A percentile compares a stretch with the other conserved stretches of the same genome.
Conservation (phyloP, 352 stramenopile genomes). For the Pilasporangium apinafurcum region DNA sequence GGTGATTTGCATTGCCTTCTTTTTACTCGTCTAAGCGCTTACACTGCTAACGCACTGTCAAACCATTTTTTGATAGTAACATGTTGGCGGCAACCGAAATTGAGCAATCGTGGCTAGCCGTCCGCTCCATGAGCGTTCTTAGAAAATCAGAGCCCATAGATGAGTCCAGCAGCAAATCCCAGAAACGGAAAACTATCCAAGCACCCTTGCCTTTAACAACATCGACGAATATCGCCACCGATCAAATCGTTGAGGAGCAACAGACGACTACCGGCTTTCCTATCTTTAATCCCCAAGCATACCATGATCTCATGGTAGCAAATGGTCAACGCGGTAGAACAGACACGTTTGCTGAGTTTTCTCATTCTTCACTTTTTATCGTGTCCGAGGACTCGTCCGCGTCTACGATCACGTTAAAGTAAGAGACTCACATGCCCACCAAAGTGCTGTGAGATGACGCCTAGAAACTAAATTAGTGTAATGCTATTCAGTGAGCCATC, state of each 20-base stretch:
- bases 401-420: constrained; percentile 10
- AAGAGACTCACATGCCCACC: too few species aligned
- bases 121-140: constrained; percentile 35
- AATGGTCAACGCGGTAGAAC: constrained; percentile 2
- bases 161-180: constrained; percentile 21
- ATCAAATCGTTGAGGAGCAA: constrained; percentile 1
- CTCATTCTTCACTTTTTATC: neutral
- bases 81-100: constrained; percentile 13
- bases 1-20: too few species aligned
- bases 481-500: too few species aligned
- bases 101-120: constrained; percentile 35
- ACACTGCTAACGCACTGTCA: constrained; percentile 5
- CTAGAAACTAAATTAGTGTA: too few species aligned
- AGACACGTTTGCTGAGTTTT: constrained; percentile 2
- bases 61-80: constrained; percentile 6
- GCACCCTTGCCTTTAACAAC: constrained; percentile 14
- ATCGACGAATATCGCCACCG: neutral
- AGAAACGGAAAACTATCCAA: constrained; percentile 20
- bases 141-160: constrained; percentile 30
- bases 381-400: constrained; percentile 4
- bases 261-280: constrained; percentile 19
- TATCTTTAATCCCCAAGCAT: constrained; percentile 19
- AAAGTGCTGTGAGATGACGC: too few species aligned
- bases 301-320: constrained; percentile 19
- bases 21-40: too few species aligned